Conservation (phyloP, 176 grass and related monocot genomes). For the Ensete ventricosum region DNA sequence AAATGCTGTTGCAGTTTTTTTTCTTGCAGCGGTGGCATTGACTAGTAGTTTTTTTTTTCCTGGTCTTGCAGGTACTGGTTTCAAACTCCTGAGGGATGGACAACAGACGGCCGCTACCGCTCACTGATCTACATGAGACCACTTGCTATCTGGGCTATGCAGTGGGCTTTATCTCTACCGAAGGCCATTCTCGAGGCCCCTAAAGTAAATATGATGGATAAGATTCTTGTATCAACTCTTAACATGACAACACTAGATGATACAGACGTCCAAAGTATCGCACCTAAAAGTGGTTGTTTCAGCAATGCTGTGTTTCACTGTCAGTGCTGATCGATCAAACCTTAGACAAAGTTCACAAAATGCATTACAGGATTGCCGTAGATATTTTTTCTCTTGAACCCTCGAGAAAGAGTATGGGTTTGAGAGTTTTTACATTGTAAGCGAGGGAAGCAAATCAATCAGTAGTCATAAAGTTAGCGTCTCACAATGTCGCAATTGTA, state of each 20-base stretch:
- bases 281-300: slow-evolving; percentile 48
- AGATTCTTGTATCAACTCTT: slow-evolving; percentile 34
- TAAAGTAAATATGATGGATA: slow-evolving; percentile 79
- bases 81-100: slow-evolving; percentile 94
- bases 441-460: neutral
- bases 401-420: neutral
- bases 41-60: too few relatives aligned
- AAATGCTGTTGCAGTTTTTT: too few relatives aligned
- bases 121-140: slow-evolving; percentile 93
- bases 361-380: neutral
- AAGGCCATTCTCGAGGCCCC: slow-evolving; percentile 55
- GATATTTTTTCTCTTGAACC: neutral
- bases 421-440: neutral
- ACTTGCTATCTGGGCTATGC: slow-evolving; percentile 91
- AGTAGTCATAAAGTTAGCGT: neutral
- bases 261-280: slow-evolving; percentile 44
- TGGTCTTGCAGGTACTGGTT: slow-evolving; percentile 64
- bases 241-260: slow-evolving; percentile 45
- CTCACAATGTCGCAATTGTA: neutral
- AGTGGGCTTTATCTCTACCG: slow-evolving; percentile 51
- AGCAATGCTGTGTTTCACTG: slow-evolving; percentile 32
- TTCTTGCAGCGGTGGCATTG: neutral
- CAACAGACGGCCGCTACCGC: slow-evolving; percentile 67
- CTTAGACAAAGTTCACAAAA: neutral
- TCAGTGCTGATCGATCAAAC: slow-evolving; percentile 39